Percentiles rank a stretch among this genome's conserved stretches.
phyloP scores from a whole-genome alignment of 768 basidiomycete genomes.

The Xerocomus brunneocitrinus region DNA sequence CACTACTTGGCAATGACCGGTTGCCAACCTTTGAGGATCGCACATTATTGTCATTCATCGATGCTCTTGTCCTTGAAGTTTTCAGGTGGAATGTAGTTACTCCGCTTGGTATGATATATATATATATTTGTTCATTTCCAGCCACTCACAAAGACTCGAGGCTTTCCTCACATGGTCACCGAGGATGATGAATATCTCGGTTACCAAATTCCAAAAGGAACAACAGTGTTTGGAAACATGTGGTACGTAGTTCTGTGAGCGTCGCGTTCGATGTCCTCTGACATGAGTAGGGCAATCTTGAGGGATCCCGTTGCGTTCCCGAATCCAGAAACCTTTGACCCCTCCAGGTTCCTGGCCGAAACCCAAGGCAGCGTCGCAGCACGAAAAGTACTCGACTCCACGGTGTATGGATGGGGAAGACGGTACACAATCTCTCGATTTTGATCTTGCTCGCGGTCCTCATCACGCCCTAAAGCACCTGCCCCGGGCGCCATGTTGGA shows the following conservation, averaged over 20 bases:
- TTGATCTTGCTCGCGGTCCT: not conserved
- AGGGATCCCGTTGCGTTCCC: not conserved
- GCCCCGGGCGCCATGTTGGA: not conserved
- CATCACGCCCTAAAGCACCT: not conserved
- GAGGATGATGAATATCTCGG: slow-evolving; percentile 22
- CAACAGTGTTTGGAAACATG: slow-evolving; percentile 38
- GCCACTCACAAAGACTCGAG: slow-evolving; percentile 17
- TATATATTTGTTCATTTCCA: not conserved
- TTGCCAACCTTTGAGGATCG: slow-evolving; percentile 15
- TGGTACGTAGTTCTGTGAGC: slow-evolving; percentile 24
- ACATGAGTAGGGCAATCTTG: not conserved
- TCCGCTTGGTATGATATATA: slow-evolving; percentile 10
- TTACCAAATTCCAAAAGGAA: slow-evolving; percentile 39
- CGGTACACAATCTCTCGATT: not conserved
- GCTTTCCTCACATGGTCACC: slow-evolving; percentile 35
- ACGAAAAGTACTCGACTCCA: not conserved
- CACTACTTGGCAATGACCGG: slow-evolving; percentile 3
- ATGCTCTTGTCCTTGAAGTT: slow-evolving; percentile 10
- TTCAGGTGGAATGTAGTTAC: slow-evolving; percentile 9
- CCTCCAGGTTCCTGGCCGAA: not conserved
- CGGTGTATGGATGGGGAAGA: not conserved
- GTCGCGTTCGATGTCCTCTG: not conserved
- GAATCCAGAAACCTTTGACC: not conserved
- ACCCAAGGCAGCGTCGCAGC: not conserved
- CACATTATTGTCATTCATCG: slow-evolving; percentile 10